These are phyloP conservation scores for Candida sphagnicola DNA, from an alignment of 805 yeast species.

Conservation along the genomic window DNA sequence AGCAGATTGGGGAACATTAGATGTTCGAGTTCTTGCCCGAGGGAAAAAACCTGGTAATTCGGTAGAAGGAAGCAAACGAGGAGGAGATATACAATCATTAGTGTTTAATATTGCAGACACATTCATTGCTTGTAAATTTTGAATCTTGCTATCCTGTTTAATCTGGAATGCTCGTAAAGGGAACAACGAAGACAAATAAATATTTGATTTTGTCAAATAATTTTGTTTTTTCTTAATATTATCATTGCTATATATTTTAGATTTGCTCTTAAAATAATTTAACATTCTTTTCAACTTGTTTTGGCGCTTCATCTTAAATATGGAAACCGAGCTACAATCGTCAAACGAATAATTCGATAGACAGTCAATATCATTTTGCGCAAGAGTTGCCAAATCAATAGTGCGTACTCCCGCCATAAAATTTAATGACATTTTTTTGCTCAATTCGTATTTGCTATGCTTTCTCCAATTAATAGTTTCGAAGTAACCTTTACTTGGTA, in stretches of 20 bases:
- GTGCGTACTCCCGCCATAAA: constrained; percentile 1
- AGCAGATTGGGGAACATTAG: not conserved
- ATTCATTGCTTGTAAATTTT: not conserved
- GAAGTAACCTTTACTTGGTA: no score
- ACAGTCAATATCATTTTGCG: constrained; percentile 5
- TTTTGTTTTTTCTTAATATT: no score
- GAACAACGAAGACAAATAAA: constrained; percentile 1
- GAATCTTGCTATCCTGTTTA: constrained; percentile 4
- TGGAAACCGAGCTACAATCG: not conserved
- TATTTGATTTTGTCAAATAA: not conserved
- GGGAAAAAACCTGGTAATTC: not conserved
- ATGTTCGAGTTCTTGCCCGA: not conserved
- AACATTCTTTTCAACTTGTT: not conserved
- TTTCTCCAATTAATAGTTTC: no score
- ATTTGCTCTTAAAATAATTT: not conserved
- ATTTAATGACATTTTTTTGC: not conserved
- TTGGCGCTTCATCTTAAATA: not conserved
- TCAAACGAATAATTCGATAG: constrained; percentile 1
- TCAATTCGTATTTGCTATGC: not conserved
- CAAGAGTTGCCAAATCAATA: constrained; percentile 9
- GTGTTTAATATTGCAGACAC: not conserved
- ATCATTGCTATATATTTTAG: no score
- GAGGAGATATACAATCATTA: not conserved
- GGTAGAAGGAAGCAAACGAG: not conserved
- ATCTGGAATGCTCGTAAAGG: constrained; percentile 3